A percentile compares a stretch with the other conserved stretches of the same genome.
Conservation (phyloP, 768 basidiomycete species). For the Hirschioporus abietinus region DNA sequence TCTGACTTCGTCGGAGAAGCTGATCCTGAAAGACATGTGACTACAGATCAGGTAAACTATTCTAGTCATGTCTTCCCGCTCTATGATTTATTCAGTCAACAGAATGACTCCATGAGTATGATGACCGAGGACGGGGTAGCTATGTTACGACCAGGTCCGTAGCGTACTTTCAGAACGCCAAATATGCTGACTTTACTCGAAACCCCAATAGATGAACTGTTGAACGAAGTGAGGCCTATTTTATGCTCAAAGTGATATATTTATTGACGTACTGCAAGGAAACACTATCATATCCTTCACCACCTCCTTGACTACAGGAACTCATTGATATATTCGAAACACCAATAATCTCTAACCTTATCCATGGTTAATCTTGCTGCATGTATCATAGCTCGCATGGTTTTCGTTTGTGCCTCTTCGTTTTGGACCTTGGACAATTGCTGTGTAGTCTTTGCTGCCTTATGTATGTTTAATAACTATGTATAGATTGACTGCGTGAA, state of each 20-base stretch:
- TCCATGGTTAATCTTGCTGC: neutral
- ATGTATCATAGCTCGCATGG: neutral
- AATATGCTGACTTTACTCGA: neutral
- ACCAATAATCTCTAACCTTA: neutral
- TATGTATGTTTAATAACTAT: conserved; percentile 3
- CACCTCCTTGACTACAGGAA: neutral
- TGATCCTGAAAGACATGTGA: neutral
- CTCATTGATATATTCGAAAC: neutral
- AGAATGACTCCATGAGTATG: neutral
- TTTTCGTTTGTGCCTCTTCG: neutral
- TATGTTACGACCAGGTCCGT: conserved; percentile 5
- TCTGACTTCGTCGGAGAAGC: neutral
- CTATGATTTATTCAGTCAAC: neutral
- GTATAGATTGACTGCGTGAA: neutral
- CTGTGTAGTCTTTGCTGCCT: neutral
- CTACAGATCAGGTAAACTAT: neutral
- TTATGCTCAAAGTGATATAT: neutral
- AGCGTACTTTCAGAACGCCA: no score
- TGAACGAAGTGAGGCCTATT: conserved; percentile 1
- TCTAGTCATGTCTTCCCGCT: neutral
- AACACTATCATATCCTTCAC: neutral
- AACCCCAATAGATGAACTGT: neutral
- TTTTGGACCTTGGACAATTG: neutral
- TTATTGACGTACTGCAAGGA: neutral
- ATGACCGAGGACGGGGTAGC: conserved; percentile 1